Evolutionary conservation across 1,139 yeast genomes (phyloP).

Genomic region (Magnusiomyces clavatus): DNA sequence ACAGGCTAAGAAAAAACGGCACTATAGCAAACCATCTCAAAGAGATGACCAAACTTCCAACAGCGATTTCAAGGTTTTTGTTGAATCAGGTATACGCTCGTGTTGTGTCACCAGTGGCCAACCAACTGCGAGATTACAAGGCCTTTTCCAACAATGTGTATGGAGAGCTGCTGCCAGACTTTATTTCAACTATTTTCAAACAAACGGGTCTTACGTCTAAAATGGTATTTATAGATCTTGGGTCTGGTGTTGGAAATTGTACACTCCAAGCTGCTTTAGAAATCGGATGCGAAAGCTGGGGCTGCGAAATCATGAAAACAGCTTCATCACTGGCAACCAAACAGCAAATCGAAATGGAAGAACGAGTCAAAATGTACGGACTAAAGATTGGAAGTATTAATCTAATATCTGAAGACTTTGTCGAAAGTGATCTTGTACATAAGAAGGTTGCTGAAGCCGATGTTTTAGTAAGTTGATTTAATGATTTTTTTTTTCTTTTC

Average conservation of each 20-base stretch:
- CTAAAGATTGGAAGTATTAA: slow-evolving; percentile 47
- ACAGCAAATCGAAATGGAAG: slow-evolving; percentile 52
- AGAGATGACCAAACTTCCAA: slow-evolving; percentile 40
- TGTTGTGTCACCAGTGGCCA: slow-evolving; percentile 67
- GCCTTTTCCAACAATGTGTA: slow-evolving; percentile 89
- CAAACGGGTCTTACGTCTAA: slow-evolving; percentile 50
- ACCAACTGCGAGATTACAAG: slow-evolving; percentile 58
- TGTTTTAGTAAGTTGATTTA: slow-evolving; percentile 37
- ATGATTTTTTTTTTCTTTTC: too few species aligned
- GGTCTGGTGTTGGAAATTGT: slow-evolving; percentile 93
- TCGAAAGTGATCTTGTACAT: slow-evolving; percentile 51
- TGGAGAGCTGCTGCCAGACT: slow-evolving; percentile 81
- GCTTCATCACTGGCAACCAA: slow-evolving; percentile 61
- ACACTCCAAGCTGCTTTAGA: slow-evolving; percentile 85
- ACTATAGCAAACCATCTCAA: slow-evolving; percentile 34
- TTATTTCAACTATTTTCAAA: slow-evolving; percentile 59
- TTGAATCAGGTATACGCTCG: slow-evolving; percentile 67
- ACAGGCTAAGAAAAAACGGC: slow-evolving; percentile 29
- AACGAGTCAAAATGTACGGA: slow-evolving; percentile 58
- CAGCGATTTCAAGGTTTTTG: slow-evolving; percentile 56
- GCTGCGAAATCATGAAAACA: slow-evolving; percentile 82
- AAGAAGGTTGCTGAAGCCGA: slow-evolving; percentile 53
- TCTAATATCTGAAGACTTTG: slow-evolving; percentile 61
- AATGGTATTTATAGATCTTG: slow-evolving; percentile 70
- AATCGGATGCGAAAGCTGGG: slow-evolving; percentile 76